Percentiles rank a stretch among this genome's conserved stretches.
phyloP scores from a whole-genome alignment of 208 protist species.

The Polymyxa betae region DNA sequence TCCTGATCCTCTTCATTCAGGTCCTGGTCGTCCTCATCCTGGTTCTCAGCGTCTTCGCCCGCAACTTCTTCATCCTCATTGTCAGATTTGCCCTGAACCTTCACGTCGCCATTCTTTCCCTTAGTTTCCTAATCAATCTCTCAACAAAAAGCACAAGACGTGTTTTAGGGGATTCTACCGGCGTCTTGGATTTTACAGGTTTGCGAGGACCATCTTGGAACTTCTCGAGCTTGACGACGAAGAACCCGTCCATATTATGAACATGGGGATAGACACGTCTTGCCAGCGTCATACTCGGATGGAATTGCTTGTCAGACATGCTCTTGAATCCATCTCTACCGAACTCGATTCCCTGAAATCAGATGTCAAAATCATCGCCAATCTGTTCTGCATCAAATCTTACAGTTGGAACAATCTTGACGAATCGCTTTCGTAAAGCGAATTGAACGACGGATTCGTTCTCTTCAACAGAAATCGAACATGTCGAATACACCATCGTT shows the following conservation, averaged over 20 bases:
- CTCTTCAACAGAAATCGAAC: constrained; percentile 93
- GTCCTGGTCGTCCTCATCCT: too few relatives aligned
- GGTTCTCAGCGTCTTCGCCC: too few relatives aligned
- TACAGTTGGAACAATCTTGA: constrained; percentile 58
- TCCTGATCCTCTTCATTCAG: too few relatives aligned
- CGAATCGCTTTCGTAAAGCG: constrained; percentile 83
- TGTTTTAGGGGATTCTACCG: too few relatives aligned
- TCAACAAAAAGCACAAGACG: too few relatives aligned
- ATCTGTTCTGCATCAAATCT: background rate
- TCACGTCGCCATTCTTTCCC: too few relatives aligned
- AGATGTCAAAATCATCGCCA: constrained; percentile 35
- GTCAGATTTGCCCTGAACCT: too few relatives aligned
- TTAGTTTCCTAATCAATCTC: too few relatives aligned
- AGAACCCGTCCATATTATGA: constrained; percentile 99
- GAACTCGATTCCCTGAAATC: constrained; percentile 65
- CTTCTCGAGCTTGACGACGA: constrained; percentile 96
- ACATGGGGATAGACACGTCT: constrained; percentile 93
- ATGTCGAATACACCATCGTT: constrained; percentile 98
- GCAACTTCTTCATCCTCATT: too few relatives aligned
- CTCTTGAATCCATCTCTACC: constrained; percentile 67
- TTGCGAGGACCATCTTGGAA: constrained; percentile 66
- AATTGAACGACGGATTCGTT: constrained; percentile 98
- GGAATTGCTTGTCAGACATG: constrained; percentile 67
- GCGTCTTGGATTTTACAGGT: too few relatives aligned
- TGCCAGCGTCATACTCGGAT: constrained; percentile 71